Evolutionary conservation across 805 yeast species (phyloP).

Genomic region (Lipomyces anomalus): DNA sequence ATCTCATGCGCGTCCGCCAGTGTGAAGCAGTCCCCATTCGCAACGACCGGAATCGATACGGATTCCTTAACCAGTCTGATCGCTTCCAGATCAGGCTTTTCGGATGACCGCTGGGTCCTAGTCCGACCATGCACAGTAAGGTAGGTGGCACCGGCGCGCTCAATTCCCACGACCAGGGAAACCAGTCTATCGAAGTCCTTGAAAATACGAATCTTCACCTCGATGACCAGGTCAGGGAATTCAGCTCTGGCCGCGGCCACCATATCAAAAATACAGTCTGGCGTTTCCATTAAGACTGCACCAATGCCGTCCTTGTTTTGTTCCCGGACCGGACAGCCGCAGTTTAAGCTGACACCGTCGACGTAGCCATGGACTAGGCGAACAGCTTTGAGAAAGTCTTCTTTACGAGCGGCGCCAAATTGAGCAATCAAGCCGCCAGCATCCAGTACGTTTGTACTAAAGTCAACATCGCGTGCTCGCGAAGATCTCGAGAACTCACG

Average conservation of each 20-base stretch:
- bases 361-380: slow-evolving; percentile 86
- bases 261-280: slow-evolving; percentile 78
- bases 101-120: slow-evolving; percentile 73
- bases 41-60: slow-evolving; percentile 76
- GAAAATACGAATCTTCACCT: slow-evolving; percentile 89
- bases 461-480: slow-evolving; percentile 76
- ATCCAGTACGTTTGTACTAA: slow-evolving; percentile 57
- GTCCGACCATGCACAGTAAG: slow-evolving; percentile 94
- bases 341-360: slow-evolving; percentile 91
- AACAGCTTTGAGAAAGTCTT: slow-evolving; percentile 74
- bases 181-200: slow-evolving; percentile 66
- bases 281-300: slow-evolving; percentile 86
- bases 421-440: slow-evolving; percentile 74
- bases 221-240: slow-evolving; percentile 65
- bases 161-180: slow-evolving; percentile 64
- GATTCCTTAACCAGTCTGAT: slow-evolving; percentile 57
- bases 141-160: slow-evolving; percentile 85
- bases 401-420: slow-evolving; percentile 80
- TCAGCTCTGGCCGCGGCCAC: slow-evolving; percentile 72
- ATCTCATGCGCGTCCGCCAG: slow-evolving; percentile 61
- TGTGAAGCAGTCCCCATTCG: slow-evolving; percentile 90
- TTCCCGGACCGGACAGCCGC: slow-evolving; percentile 96
- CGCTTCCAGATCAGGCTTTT: slow-evolving; percentile 78
- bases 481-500: slow-evolving; percentile 85
- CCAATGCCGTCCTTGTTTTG: slow-evolving; percentile 96